Base-by-base conservation (phyloP, 179 eudicot species). In the Beta corolliflora region DNA sequence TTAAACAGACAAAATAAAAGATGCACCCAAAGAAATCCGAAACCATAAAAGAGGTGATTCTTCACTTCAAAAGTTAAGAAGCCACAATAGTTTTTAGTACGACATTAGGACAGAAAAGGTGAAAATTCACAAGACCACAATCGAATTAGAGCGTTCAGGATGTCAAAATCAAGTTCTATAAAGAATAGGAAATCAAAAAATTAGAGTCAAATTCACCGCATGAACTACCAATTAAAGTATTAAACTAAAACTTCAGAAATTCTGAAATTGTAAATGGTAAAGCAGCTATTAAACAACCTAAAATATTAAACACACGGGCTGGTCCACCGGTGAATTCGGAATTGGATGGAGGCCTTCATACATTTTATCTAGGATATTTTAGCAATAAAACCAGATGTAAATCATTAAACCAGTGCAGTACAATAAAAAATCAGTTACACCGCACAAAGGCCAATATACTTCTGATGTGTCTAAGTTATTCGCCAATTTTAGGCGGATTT, bases 1-100 rank as follows among this genome's bases (percentile, higher is more conserved):
- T 46, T 41, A 45, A 53, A 23, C 73, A 78, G 6, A 16, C 41
- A 67, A 78, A 81, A 60, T 58, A 70, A 69, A 77, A 71, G 58
- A 41, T 23, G 14, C 44, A 64, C 41, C 54, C 61, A 36, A 41
- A 41, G 29, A 45, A 60, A 54, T 13, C 6, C 4, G 63, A 11
- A 29, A 61, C 4, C n/a, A 71, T n/a, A 53, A 25, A 72, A 48
- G 73, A 80, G 48, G 52, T 54, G 55, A 58, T 45, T 45, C 12
- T 61, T 46, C 69, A 59, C 9, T 71, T 75, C 52, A 74, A 36
- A 41, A 60, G 44, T 53, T n/a, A 23, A 58, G 18, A 25, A 50
- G 29, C n/a, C 21, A 79, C 23, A 46, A 23, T n/a, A n/a, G n/a
- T n/a, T 71, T 36, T 68, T 46, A 36, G 53, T 70, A 59, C 19